Evolutionary conservation across 768 basidiomycete genomes (phyloP), one percentile per base, ranked within the genome.

Genomic region (Amanita fuliginea): DNA sequence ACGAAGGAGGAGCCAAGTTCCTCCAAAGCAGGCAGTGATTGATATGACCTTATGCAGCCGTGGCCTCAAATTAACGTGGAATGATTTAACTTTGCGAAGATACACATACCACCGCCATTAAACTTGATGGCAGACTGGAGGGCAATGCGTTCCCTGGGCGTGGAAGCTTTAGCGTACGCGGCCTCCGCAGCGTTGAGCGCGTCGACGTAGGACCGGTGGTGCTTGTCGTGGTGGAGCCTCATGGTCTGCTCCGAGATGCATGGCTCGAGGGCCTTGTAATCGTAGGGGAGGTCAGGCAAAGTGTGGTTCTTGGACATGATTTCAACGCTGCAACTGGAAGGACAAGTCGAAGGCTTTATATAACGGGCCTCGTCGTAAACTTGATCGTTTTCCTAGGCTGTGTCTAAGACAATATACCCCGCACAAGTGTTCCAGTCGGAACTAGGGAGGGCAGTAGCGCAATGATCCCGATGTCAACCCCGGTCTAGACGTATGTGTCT

Each of bases 1-100:
- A 57, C 3, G 71, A 63, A 26, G 78, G 60, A 1, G 87, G 86
- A 4, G 91, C 81, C 49, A 95, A 76, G 74, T 93, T 95, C 71
- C 78, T 85, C 93, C 93, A 96, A 77, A 97, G 96, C 51, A 95
- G 81, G 46, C 90, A 86, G 72, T 92, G 90, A 70, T 93, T 92
- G 75, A 92, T 86, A 69, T 89, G 92, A 10, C 86, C 83, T 85
- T 64, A 2, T 3, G 5, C 3, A 59, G 3, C 10, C 26, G 4
- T 1, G 4, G 9, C 7, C 10, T 13, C 39, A 22, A n/a, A 26
- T 39, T 6, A 30, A 30, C 28, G 16, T 30, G 21, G 30, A 24
- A 16, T n/a, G 9, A 13, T 33, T 33, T 13, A 6, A 47, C 37
- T 21, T 28, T 40, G 10, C n/a, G 3, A 33, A 35, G 18, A 30